These are phyloP conservation scores for Pisolithus albus DNA, from an alignment of 768 basidiomycete genomes.

Conservation along the genomic window DNA sequence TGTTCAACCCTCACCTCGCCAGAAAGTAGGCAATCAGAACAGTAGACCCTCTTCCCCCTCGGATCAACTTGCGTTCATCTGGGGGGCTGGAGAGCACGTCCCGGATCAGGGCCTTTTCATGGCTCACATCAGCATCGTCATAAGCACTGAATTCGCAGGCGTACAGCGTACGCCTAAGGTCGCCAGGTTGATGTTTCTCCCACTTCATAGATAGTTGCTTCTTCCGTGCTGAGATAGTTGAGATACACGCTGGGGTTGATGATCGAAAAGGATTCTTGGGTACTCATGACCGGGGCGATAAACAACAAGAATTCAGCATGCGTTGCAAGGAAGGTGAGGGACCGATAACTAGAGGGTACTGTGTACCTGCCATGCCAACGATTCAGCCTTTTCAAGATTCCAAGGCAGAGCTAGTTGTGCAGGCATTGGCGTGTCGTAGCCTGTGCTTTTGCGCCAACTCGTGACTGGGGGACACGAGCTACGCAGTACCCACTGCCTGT, in stretches of 20 bases:
- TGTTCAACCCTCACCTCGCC: conserved; percentile 13
- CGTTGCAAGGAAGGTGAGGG: no score
- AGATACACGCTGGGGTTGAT: not conserved
- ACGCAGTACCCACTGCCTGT: no score
- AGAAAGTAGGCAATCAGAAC: conserved; percentile 18
- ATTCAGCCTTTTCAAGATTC: no score
- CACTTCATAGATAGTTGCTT: not conserved
- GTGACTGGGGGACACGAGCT: no score
- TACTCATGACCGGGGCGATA: no score
- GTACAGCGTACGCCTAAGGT: not conserved
- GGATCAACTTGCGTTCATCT: conserved; percentile 14
- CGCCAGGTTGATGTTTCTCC: not conserved
- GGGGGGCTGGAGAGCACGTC: conserved; percentile 20
- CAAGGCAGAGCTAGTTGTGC: no score
- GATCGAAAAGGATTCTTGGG: not conserved
- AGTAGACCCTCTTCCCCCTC: conserved; percentile 7
- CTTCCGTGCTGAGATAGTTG: not conserved
- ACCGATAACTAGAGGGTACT: no score
- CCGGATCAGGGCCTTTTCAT: conserved; percentile 17
- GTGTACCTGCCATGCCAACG: no score
- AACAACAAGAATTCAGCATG: no score
- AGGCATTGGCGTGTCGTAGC: no score
- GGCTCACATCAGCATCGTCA: not conserved
- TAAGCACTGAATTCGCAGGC: not conserved
- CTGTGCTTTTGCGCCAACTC: no score